Percentiles rank a stretch among this genome's conserved stretches.
phyloP scores from a whole-genome alignment of 345 rosid genomes.

The Brassica rapa region DNA sequence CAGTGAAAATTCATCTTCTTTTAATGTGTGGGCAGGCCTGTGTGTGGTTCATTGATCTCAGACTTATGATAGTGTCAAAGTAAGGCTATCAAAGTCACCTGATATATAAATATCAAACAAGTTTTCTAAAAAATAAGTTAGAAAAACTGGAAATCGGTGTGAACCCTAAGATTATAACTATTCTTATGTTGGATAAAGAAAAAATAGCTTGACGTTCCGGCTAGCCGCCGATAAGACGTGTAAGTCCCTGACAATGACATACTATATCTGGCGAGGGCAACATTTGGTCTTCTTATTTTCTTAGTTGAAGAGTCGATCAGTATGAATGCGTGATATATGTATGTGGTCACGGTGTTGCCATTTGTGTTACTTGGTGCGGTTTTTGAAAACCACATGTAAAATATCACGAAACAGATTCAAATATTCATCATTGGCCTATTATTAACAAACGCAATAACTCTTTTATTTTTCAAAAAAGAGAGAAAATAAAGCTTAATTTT shows the following conservation, averaged over 20 bases:
- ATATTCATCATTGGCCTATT: neutral
- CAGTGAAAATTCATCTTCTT: neutral
- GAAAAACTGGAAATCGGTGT: conserved; percentile 1
- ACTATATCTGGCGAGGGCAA: conserved; percentile 19
- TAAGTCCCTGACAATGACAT: conserved; percentile 25
- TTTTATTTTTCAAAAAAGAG: too few relatives aligned
- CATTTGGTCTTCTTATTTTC: neutral
- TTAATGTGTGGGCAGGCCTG: neutral
- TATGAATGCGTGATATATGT: neutral
- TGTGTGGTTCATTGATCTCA: neutral
- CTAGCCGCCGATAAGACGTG: conserved; percentile 8
- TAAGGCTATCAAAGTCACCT: neutral
- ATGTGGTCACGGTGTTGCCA: neutral
- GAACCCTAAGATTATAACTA: conserved; percentile 22
- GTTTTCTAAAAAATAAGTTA: neutral
- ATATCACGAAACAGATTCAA: neutral
- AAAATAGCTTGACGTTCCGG: neutral
- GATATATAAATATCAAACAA: neutral
- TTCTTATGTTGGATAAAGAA: neutral
- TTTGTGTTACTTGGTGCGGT: neutral
- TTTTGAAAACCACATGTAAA: neutral
- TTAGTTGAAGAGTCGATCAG: neutral
- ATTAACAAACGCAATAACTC: neutral
- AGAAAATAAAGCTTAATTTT: neutral
- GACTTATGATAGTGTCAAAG: neutral